Base-by-base conservation (phyloP, 108 stramenopile genomes). In the Conticribra guillardii region DNA sequence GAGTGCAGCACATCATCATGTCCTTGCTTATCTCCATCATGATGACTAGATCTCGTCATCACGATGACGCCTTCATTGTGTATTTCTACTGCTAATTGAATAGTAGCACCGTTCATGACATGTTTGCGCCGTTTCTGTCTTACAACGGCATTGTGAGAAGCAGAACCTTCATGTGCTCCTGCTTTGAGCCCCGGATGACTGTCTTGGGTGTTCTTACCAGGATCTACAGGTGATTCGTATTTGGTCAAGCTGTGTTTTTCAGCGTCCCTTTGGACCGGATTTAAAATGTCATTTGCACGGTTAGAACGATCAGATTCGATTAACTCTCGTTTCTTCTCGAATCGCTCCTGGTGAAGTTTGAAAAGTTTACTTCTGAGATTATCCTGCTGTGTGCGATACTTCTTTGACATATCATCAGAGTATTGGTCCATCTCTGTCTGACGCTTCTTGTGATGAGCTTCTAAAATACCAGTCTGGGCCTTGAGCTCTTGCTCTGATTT, bases 11-110 rank as follows among this genome's bases (percentile, higher is more conserved):
- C 33, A 14, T 75, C 57, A 69, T 11, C 62, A 33, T 37, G 18
- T 44, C 22, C 28, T 51, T 50, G 24, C 17, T 47, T 61, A 5
- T 68, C 68, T 2, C 71, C 69, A 14, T 67, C 56, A 23, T 24
- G 33, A 50, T 66, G 52, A 24, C 50, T 50, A 33, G 56, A 53
- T 64, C 60, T 73, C 32, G 71, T 58, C 56, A 58, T 46, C 51
- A 84, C 59, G 79, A 88, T 87, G 9, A 92, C 71, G 9, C 91
- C 91, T 81, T 92, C 91, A 54, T 92, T 92, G 77, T 92, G 88
- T 14, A 92, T 86, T 65, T 92, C 91, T 9, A 89, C 67, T 1
- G 85, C 81, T 30, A 91, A 32, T 57, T 89, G 88, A 28, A 78
- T 69, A n/a, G 66, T 33, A 32, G 83, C 79, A 33, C 77, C 81